phyloP scores from a whole-genome alignment of 441 rosid species.

The Erodium texanum region DNA sequence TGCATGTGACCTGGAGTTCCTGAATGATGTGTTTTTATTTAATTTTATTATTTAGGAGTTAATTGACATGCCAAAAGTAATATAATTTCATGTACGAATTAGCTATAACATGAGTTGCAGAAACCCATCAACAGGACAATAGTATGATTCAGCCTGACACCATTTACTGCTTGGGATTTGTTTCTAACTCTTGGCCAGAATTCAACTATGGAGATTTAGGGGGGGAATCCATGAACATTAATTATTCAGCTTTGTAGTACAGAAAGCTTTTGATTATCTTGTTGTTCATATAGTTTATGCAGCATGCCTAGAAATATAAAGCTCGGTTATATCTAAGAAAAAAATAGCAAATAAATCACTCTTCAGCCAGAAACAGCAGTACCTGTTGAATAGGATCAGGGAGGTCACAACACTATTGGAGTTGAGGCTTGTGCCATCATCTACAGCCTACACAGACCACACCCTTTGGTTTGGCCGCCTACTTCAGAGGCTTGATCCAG shows the following conservation, averaged over 20 bases:
- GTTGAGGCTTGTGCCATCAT: background rate
- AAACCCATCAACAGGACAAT: background rate
- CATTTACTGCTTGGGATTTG: background rate
- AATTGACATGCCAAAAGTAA: background rate
- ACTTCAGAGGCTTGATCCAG: background rate
- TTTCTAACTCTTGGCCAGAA: background rate
- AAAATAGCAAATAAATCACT: background rate
- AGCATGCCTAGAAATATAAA: background rate
- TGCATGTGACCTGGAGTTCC: background rate
- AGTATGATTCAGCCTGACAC: background rate
- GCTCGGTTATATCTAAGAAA: background rate
- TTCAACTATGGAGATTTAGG: background rate
- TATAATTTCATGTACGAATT: background rate
- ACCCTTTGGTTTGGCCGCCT: background rate
- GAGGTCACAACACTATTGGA: background rate
- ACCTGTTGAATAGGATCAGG: background rate
- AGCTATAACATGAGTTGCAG: background rate
- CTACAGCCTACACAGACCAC: background rate
- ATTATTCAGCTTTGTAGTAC: background rate
- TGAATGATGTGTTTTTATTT: background rate
- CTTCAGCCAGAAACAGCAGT: background rate
- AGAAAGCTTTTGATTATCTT: background rate
- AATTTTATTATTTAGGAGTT: background rate
- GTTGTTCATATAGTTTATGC: background rate
- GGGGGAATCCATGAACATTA: background rate